A percentile compares a stretch with the other conserved stretches of the same genome.
Evolutionary conservation across 495 filamentous ascomycete genomes (phyloP).

Genomic region (Lasiosphaeris hirsuta): DNA sequence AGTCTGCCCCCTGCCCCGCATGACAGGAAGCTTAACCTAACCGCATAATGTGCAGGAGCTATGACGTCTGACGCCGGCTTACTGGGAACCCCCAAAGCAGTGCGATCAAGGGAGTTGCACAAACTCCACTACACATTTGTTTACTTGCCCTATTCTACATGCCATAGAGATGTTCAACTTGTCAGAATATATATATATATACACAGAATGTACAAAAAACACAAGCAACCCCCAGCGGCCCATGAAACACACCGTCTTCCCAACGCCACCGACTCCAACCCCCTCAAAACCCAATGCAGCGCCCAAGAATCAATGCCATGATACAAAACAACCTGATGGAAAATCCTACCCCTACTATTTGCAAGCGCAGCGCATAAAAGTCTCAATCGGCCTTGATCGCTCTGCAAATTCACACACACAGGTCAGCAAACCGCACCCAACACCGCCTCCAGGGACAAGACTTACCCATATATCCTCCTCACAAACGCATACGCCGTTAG

Average conservation of each 20-base stretch:
- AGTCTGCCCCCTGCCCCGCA: too few species aligned
- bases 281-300: background rate
- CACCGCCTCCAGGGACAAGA: conserved; percentile 8
- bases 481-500: conserved; percentile 87
- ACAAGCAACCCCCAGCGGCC: too few species aligned
- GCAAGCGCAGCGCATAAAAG: background rate
- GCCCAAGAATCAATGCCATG: background rate
- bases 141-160: background rate
- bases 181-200: too few species aligned
- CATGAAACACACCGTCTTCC: background rate
- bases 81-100: too few species aligned
- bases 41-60: too few species aligned
- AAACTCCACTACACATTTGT: background rate
- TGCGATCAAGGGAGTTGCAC: background rate
- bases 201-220: too few species aligned
- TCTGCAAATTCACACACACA: background rate
- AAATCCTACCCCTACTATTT: background rate
- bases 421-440: background rate
- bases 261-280: background rate
- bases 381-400: conserved; percentile 18
- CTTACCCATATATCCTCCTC: conserved; percentile 81
- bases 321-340: background rate
- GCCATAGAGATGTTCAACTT: background rate
- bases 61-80: too few species aligned
- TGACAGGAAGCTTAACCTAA: too few species aligned